These are phyloP conservation scores for Lonicera japonica DNA, from an alignment of 129 eudicot genomes.

Conservation along the genomic window DNA sequence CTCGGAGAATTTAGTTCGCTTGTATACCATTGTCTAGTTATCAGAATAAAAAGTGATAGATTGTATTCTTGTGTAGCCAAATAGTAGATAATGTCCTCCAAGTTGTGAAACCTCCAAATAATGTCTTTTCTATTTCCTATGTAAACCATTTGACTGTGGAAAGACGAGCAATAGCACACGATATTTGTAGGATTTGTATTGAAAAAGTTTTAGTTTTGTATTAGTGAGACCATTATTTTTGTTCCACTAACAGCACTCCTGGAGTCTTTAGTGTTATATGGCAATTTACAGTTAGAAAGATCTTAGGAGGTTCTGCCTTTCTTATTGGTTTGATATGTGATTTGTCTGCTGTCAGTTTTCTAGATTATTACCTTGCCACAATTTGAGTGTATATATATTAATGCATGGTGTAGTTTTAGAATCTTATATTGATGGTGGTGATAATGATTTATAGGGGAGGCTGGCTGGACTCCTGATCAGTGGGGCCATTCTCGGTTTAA, in stretches of 20 bases:
- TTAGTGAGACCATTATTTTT: neutral
- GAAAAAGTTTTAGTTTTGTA: neutral
- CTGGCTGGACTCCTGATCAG: conserved; percentile 98
- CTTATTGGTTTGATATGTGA: no score
- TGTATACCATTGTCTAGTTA: neutral
- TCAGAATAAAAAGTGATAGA: neutral
- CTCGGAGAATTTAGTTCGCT: neutral
- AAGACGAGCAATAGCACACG: neutral
- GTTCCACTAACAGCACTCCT: no score
- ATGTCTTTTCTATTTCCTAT: neutral
- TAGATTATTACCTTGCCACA: neutral
- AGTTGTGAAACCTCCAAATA: no score
- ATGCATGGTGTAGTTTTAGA: neutral
- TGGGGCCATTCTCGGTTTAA: conserved; percentile 84
- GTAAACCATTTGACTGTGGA: neutral
- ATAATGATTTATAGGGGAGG: conserved; percentile 56
- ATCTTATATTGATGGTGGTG: conserved; percentile 6
- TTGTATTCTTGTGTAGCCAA: no score
- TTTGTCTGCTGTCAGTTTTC: neutral
- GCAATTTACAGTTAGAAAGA: no score
- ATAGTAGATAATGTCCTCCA: no score
- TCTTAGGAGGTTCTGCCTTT: no score
- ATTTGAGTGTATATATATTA: neutral
- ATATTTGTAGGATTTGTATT: neutral
- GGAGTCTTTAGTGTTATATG: no score